Conservation (phyloP, 352 stramenopile genomes). For the Pythium grandisporangium region DNA sequence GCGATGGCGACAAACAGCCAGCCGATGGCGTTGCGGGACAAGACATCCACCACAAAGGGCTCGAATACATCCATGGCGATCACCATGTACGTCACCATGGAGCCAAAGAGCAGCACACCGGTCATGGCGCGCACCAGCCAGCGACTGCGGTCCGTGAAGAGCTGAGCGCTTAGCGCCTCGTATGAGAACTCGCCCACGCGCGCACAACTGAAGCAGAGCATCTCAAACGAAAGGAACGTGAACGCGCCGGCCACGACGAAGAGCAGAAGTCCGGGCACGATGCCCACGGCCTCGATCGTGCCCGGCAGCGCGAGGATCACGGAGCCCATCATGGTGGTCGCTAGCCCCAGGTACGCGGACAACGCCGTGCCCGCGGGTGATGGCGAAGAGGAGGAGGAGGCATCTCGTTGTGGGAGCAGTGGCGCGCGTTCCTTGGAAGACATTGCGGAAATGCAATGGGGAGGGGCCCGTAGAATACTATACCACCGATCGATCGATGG, state of each 20-base stretch:
- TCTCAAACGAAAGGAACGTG: constrained; percentile 64
- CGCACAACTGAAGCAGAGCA: constrained; percentile 56
- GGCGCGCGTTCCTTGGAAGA: too few relatives aligned
- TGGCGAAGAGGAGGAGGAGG: too few relatives aligned
- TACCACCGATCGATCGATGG: too few relatives aligned
- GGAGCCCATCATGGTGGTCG: constrained; percentile 76
- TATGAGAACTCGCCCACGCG: constrained; percentile 62
- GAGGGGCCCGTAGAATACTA: too few relatives aligned
- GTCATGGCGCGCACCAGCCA: constrained; percentile 65
- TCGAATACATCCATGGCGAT: constrained; percentile 81
- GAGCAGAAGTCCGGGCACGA: constrained; percentile 37
- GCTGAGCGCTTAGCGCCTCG: constrained; percentile 65
- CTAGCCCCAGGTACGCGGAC: constrained; percentile 67
- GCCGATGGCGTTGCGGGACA: constrained; percentile 55
- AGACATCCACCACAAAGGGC: constrained; percentile 47
- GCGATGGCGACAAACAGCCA: constrained; percentile 51
- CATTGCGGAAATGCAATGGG: too few relatives aligned
- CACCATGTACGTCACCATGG: constrained; percentile 77
- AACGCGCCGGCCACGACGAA: constrained; percentile 47
- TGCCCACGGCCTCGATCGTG: constrained; percentile 46
- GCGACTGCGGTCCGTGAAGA: constrained; percentile 55
- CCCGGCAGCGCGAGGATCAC: constrained; percentile 67
- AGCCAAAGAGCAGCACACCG: constrained; percentile 65
- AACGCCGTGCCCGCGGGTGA: constrained; percentile 44
- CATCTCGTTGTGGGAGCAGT: too few relatives aligned